Conservation (phyloP, 805 yeast genomes). For the Peterozyma toletana region DNA sequence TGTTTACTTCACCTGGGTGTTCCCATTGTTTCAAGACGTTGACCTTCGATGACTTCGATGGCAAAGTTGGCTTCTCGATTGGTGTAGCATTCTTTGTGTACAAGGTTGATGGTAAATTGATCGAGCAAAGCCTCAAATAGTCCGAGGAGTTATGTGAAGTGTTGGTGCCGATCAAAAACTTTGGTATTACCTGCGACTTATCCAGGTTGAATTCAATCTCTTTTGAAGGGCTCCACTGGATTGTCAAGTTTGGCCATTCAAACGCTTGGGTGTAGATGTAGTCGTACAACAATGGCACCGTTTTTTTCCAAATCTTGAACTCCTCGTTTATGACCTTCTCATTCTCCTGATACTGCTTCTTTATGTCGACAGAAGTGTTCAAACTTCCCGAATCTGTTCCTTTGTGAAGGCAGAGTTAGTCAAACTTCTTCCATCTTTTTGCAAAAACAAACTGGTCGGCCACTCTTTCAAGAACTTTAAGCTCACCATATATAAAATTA, state of each 20-base stretch:
- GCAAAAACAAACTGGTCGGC: too few species aligned
- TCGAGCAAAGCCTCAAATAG: conserved; percentile 34
- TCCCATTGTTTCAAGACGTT: conserved; percentile 40
- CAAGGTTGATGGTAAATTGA: conserved; percentile 44
- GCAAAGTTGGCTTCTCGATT: conserved; percentile 20
- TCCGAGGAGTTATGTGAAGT: conserved; percentile 32
- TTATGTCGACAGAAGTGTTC: background rate
- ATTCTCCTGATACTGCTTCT: conserved; percentile 36
- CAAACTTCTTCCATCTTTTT: too few species aligned
- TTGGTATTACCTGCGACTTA: conserved; percentile 21
- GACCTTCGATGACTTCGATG: conserved; percentile 31
- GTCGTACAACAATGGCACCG: conserved; percentile 73
- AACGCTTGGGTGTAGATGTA: conserved; percentile 62
- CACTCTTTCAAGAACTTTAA: too few species aligned
- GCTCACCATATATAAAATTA: too few species aligned
- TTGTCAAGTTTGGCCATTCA: conserved; percentile 64
- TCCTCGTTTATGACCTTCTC: conserved; percentile 71
- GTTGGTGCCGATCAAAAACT: conserved; percentile 43
- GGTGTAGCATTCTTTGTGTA: conserved; percentile 22
- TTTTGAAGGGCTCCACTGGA: conserved; percentile 56
- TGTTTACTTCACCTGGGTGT: conserved; percentile 64
- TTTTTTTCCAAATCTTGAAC: conserved; percentile 77
- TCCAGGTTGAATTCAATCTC: conserved; percentile 9
- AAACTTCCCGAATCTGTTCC: too few species aligned
- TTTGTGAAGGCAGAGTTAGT: too few species aligned